These are phyloP conservation scores for Pleurotus eryngii DNA, from an alignment of 768 basidiomycete genomes.

Conservation along the genomic window DNA sequence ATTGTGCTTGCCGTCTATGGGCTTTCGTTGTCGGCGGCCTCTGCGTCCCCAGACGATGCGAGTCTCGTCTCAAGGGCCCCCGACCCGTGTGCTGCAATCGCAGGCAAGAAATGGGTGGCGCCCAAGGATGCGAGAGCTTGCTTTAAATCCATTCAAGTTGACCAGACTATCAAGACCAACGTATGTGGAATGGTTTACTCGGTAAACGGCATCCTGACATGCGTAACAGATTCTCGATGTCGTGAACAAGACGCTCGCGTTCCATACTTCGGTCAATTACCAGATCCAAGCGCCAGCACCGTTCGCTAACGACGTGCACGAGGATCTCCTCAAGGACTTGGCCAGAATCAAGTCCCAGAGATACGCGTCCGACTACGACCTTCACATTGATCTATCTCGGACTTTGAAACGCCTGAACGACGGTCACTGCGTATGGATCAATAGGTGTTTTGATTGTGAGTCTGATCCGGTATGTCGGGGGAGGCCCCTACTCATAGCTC, in stretches of 20 bases:
- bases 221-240: slow-evolving; percentile 50
- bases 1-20: not conserved
- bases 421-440: slow-evolving; percentile 55
- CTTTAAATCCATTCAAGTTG: slow-evolving; percentile 44
- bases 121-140: slow-evolving; percentile 51
- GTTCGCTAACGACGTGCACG: slow-evolving; percentile 52
- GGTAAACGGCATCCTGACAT: not conserved
- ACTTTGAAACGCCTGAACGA: slow-evolving; percentile 55
- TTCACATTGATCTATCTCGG: slow-evolving; percentile 52
- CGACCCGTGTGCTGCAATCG: slow-evolving; percentile 53
- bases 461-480: not conserved
- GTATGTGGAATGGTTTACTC: slow-evolving; percentile 26
- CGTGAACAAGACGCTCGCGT: slow-evolving; percentile 53
- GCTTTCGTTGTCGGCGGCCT: not conserved
- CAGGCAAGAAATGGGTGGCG: slow-evolving; percentile 52
- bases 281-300: slow-evolving; percentile 52
- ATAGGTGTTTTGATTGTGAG: slow-evolving; percentile 53
- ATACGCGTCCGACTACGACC: slow-evolving; percentile 51
- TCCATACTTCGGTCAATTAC: slow-evolving; percentile 63
- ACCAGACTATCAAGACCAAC: slow-evolving; percentile 45
- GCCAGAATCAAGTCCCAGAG: slow-evolving; percentile 38
- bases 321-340: slow-evolving; percentile 49
- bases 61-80: not conserved
- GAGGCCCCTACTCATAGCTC: not conserved
- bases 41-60: not conserved